phyloP scores from a whole-genome alignment of 805 yeast species.

The Nakazawaea ishiwadae region DNA sequence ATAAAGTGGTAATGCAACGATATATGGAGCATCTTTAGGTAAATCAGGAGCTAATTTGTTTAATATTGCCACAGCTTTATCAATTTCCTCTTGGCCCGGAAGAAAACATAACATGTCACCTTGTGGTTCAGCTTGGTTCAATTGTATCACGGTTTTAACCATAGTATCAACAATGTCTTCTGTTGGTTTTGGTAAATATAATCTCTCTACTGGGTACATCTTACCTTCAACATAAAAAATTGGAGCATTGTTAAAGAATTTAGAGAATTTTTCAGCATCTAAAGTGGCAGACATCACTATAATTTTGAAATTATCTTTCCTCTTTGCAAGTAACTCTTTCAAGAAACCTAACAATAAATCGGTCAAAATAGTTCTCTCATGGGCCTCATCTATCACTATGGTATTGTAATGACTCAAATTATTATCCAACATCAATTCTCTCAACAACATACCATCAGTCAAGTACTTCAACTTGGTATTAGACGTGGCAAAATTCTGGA shows the following conservation, averaged over 20 bases:
- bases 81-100: slow-evolving; percentile 98
- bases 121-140: slow-evolving; percentile 70
- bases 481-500: slow-evolving; percentile 59
- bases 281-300: slow-evolving; percentile 96
- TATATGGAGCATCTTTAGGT: slow-evolving; percentile 69
- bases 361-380: slow-evolving; percentile 90
- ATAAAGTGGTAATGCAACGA: slow-evolving; percentile 80
- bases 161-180: slow-evolving; percentile 84
- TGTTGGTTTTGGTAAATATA: slow-evolving; percentile 56
- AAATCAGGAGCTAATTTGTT: slow-evolving; percentile 57
- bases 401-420: slow-evolving; percentile 62
- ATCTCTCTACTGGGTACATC: slow-evolving; percentile 75
- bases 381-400: slow-evolving; percentile 92
- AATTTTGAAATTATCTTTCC: slow-evolving; percentile 57
- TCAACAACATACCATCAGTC: slow-evolving; percentile 95
- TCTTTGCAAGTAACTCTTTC: slow-evolving; percentile 54
- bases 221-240: slow-evolving; percentile 86
- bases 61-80: slow-evolving; percentile 65
- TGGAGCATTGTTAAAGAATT: slow-evolving; percentile 76
- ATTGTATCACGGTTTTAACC: slow-evolving; percentile 68
- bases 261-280: slow-evolving; percentile 82
- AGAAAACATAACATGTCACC: slow-evolving; percentile 93
- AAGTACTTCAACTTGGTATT: slow-evolving; percentile 75
- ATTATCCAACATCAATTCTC: slow-evolving; percentile 82
- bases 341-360: slow-evolving; percentile 88